Base-by-base conservation (phyloP, 441 rosid genomes). In the Corymbia citriodora region DNA sequence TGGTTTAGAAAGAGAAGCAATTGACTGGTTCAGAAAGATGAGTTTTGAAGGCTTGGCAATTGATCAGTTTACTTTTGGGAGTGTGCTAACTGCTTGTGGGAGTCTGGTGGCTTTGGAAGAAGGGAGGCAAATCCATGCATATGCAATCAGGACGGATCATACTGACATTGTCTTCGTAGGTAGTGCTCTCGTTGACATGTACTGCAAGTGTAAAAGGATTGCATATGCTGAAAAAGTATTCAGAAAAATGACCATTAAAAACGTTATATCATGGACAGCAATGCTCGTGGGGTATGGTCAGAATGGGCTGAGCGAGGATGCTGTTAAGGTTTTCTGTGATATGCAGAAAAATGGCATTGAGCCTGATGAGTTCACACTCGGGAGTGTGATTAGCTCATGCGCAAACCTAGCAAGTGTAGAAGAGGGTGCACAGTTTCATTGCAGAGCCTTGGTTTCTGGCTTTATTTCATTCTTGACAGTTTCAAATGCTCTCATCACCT, bases 141-240 rank as follows among this genome's bases (percentile, higher is more conserved):
- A 90, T 92, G 90, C 94, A 81, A 91, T 95, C 90, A 95, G 96
- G 94, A 95, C 94, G 31, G 90, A 93, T 91, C 93, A 95, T 91
- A 92, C 89, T 45, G 94, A 95, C 90, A 95, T 97, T 89, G 89
- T 98, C 68, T 95, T 95, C 89, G 99, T 96, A 48, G 98, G 97
- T 14, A 97, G 98, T 94, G 98, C 99, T 91, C 98, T 98, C 52
- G 94, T 96, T 91, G 99, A 98, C 93, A 97, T 98, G 99, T 97
- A 98, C 86, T 97, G 97, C 92, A 97, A 97, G 92, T 95, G 99
- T 92, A 95, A 93, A 92, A 90, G 85, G 90, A 89, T 96, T 92
- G 89, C 88, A 79, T 94, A 93, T 87, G 99, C 99, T 15, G 96
- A 95, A 92, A 91, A 93, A 68, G 97, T 96, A 92, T 97, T 97